Evolutionary conservation across 208 protist species (phyloP).

Genomic region (Angomonas deanei): DNA sequence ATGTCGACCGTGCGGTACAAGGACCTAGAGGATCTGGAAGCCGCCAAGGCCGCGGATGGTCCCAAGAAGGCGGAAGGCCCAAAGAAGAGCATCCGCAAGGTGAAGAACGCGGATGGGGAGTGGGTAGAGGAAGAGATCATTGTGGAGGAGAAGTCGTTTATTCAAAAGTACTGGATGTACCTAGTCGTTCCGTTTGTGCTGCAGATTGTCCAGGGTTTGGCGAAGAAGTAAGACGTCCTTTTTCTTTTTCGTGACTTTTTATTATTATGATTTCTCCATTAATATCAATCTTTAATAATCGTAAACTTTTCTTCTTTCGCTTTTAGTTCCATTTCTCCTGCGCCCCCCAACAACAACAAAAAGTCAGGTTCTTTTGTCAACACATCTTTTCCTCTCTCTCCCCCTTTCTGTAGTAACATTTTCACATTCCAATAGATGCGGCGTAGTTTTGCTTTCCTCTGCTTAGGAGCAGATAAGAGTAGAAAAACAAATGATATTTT

Average conservation of each 20-base stretch:
- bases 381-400: neutral
- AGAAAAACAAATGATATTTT: constrained; percentile 44
- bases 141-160: constrained; percentile 69
- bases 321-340: neutral
- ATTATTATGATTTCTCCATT: too few species aligned
- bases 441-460: constrained; percentile 11
- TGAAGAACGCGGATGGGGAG: constrained; percentile 46
- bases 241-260: constrained; percentile 8
- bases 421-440: constrained; percentile 8
- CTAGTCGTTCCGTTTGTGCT: constrained; percentile 58
- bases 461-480: constrained; percentile 8
- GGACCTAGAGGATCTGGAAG: constrained; percentile 40
- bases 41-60: constrained; percentile 2
- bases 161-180: constrained; percentile 90
- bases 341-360: neutral
- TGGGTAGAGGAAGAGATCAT: constrained; percentile 58
- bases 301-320: constrained; percentile 4
- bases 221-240: constrained; percentile 8
- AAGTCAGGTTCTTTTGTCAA: neutral
- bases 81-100: constrained; percentile 29
- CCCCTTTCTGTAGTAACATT: neutral
- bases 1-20: constrained; percentile 60
- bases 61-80: constrained; percentile 15
- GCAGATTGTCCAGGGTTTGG: constrained; percentile 39
- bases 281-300: too few species aligned